Base-by-base conservation (phyloP, 805 yeast species). In the Candida xiaguanensis region DNA sequence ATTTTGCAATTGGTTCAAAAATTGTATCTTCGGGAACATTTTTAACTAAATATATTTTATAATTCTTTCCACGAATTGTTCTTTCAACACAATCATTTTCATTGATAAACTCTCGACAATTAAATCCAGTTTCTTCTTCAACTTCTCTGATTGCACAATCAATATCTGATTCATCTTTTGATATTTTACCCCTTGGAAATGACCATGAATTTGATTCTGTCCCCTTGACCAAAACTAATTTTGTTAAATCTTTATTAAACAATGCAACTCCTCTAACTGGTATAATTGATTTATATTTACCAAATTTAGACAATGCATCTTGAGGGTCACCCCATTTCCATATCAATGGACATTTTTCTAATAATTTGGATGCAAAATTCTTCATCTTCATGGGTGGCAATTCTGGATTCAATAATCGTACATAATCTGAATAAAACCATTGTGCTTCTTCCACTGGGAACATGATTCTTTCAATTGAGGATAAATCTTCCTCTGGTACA, bases 381-480 rank as follows among this genome's bases (percentile, higher is more conserved):
- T 83, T 84, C 77, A 89, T 80, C 53, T 82, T 84, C 69, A 90
- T 65, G 2, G 76, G 56, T 1, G 97, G 98, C 42, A 91, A 69
- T 23, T 71, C 59, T 3, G 93, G 90, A 57, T 88, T 84, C 51
- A 82, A 63, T 25, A 74, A 75, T 25, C 90, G 74, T 9, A 83
- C 72, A 52, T 83, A 90, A 61, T 93, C 99, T 36, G 84, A 75
- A 61, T 90, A 93, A 56, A 85, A 93, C 99, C 99, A 93, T 50
- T 89, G 96, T 2, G 99, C 99, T 61, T 93, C 98, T 67, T 93
- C 99, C 30, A 93, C 82, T 58, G 90, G 95, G 65, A 93, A 93
- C 54, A 89, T 77, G 18, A 90, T 84, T 55, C 99, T 73, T 44
- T 65, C 91, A 20, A 81, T 74, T 12, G 90, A 75, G 24, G 93